Base-by-base conservation (phyloP, 2,329 filamentous ascomycete species). In the Dothidotthia symphoricarpi region DNA sequence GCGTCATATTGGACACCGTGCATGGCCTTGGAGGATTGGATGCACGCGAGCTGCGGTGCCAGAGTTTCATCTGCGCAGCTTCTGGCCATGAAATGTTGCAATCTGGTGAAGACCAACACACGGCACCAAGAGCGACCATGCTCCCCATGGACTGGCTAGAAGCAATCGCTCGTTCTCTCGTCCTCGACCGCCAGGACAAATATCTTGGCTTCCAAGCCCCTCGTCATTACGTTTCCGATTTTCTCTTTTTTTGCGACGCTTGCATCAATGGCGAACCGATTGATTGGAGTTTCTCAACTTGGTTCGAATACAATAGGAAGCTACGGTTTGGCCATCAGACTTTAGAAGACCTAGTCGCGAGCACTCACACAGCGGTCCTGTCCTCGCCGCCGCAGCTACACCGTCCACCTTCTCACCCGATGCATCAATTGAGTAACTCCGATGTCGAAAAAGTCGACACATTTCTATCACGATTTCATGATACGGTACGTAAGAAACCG, bases 171-270 rank as follows among this genome's bases (percentile, higher is more conserved):
- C 51, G 54, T 12, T 61, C 54, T 0, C 49, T 64, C 4, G 51
- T 56, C 6, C 47, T 64, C 16, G 54, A 59, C 28, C 53, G 59
- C 6, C 47, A 55, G 29, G 59, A 64, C 48, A 64, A 63, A 15
- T 63, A 61, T 24, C 45, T 63, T 7, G 51, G 56, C 27, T 58
- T 51, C 19, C 43, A 45, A 16, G 55, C 59, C 9, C 59, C 53
- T 3, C 25, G 36, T 2, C 39, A 55, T 4, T 64, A 61, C 24
- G 31, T 58, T 14, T 47, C 40, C 15, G 54, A 61, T 25, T 61
- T 64, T 28, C 31, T 61, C 4, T 45, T 42, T n/a, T 37, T 59
- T 12, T 63, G 57, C 17, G 47, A 53, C 22, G 47, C 47, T 2
- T 57, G 49, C 25, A 31, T 61, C 2, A 41, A 47, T 6, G 45